phyloP scores from a whole-genome alignment of 768 basidiomycete genomes.

The Termitomyces sp. region DNA sequence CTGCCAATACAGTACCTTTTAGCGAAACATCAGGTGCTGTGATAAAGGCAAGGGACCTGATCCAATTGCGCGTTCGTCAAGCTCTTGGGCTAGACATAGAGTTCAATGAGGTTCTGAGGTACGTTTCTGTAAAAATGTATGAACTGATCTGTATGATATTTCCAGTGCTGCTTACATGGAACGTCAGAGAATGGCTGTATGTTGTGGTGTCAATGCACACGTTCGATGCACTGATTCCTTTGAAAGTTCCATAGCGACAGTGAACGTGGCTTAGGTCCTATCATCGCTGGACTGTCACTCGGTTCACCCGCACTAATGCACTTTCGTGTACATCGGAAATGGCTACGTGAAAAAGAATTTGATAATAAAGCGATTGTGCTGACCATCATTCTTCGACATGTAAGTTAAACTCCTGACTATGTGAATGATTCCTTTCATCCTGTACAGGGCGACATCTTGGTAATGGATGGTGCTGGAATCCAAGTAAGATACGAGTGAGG shows the following conservation, averaged over 20 bases:
- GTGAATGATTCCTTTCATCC: background rate
- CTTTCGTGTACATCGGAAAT: constrained; percentile 50
- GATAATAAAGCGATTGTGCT: constrained; percentile 33
- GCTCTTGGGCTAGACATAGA: constrained; percentile 32
- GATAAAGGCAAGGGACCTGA: constrained; percentile 48
- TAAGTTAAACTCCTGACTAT: constrained; percentile 23
- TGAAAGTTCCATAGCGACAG: constrained; percentile 76
- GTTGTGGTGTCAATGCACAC: constrained; percentile 9
- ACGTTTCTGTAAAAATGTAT: background rate
- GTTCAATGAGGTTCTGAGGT: constrained; percentile 78
- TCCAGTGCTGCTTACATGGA: constrained; percentile 78
- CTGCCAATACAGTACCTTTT: constrained; percentile 67
- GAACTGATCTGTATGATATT: background rate
- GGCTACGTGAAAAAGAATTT: constrained; percentile 19
- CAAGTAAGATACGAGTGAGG: constrained; percentile 70
- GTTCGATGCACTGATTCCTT: constrained; percentile 1
- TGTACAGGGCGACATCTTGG: constrained; percentile 63
- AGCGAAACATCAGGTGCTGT: constrained; percentile 54
- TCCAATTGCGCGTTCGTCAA: constrained; percentile 45
- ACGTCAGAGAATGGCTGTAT: constrained; percentile 76
- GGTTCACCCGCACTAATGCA: constrained; percentile 78
- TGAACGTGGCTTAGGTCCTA: constrained; percentile 66
- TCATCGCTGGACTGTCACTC: constrained; percentile 71
- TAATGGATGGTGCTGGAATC: constrained; percentile 69
- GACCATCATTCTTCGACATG: constrained; percentile 62